Evolutionary conservation across 371 early-diverging fungal species (phyloP), one percentile per base, ranked within the genome.

Genomic region (Lichtheimia ornata): DNA sequence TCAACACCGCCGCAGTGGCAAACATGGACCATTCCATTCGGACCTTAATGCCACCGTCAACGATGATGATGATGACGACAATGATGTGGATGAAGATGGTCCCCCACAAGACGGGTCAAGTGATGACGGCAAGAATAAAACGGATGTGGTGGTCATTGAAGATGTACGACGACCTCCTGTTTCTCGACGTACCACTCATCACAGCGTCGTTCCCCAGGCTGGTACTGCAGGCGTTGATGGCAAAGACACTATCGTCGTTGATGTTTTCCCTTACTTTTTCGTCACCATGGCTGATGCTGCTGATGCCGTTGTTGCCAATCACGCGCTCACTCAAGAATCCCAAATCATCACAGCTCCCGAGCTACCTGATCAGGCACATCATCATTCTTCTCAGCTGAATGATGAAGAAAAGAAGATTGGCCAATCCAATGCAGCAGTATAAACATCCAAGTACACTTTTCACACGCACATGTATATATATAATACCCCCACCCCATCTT

Each of bases 191-290:
- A 35, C 35, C 9, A 35, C 35, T 35, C 35, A 35, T 35, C 35
- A 35, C 35, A 35, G 35, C 9, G 64, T 30, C 50, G 59, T 62
- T 22, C 61, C 61, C 58, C 60, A 58, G 15, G 61, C 56, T 45
- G 56, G 61, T 35, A 17, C 53, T 28, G 28, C n/a, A 14, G 22
- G 12, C n/a, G 14, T 7, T 5, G 15, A 20, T 53, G 56, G 52
- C 44, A 17, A 30, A 7, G 53, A 60, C 4, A 51, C 25, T 0
- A 20, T 22, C 14, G 62, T 74, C 5, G 63, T 56, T 13, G 74
- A 74, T 41, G 17, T 60, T 17, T 74, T 59, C 49, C 74, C 71
- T 5, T 74, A 65, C 60, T 75, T 75, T 59, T 75, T 72, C 50
- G 40, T 14, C 24, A 65, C 72, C 0, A 25, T 75, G 27, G 56